These are phyloP conservation scores for Sporothrix variecibatus DNA, from an alignment of 2,329 filamentous ascomycete genomes.

Conservation along the genomic window DNA sequence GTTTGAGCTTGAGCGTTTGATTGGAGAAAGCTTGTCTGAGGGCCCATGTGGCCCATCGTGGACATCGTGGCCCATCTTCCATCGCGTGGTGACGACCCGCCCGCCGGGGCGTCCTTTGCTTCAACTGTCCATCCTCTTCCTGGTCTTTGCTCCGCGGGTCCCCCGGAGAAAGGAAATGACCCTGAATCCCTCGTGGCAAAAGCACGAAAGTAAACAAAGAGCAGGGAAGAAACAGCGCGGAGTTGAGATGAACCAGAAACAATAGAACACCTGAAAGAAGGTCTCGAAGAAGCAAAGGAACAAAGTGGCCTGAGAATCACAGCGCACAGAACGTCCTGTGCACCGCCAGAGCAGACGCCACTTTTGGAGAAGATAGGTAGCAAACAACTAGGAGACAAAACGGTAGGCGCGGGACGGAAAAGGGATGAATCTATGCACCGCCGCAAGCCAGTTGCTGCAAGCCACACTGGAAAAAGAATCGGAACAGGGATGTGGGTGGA, in stretches of 20 bases:
- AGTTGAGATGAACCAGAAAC: neutral
- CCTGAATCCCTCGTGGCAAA: neutral
- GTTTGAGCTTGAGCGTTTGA: neutral
- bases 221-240: neutral
- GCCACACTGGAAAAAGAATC: slow-evolving; percentile 1
- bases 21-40: neutral
- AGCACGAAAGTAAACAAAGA: neutral
- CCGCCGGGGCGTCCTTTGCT: neutral
- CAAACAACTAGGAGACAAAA: neutral
- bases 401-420: neutral
- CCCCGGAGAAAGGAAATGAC: neutral
- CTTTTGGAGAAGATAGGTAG: neutral
- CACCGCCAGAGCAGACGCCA: neutral
- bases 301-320: neutral
- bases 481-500: neutral
- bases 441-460: neutral
- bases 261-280: neutral
- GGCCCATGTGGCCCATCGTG: neutral
- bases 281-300: neutral
- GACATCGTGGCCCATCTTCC: neutral
- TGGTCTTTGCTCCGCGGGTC: slow-evolving; percentile 7
- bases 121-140: neutral
- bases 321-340: neutral
- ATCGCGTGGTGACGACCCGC: neutral
- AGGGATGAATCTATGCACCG: neutral